Evolutionary conservation across 495 filamentous ascomycete genomes (phyloP), one percentile per base, ranked within the genome.

Genomic region (Penicillium bovifimosum): DNA sequence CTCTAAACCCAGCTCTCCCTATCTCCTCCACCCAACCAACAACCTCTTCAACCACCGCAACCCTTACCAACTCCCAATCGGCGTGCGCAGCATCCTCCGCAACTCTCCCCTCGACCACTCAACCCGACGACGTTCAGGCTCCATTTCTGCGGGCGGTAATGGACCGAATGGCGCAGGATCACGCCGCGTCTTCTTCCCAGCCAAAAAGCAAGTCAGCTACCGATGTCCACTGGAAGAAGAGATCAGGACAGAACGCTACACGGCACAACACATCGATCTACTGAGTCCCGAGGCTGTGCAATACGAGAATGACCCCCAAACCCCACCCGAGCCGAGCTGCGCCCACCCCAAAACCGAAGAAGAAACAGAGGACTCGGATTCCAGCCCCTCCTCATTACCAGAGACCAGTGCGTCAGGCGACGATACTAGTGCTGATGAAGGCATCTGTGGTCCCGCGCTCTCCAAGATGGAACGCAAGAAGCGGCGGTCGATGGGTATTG

Each of bases 21-120:
- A 64, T 28, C 35, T 60, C 65, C 46, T 60, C 50, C 52, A 63
- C 42, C 54, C 60, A 52, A 56, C 52, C 55, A 44, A 53, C 50
- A 62, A 52, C 63, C 24, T 57, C 46, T 42, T 63, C 60, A 51
- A 31, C 49, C 54, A 61, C 60, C 53, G 59, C 69, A 52, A 62
- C 20, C 84, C 86, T 13, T 90, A 90, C 65, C 83, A 79, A 35
- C 79, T 81, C 10, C 81, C 85, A 2, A 75, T 82, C 14, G 78
- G 78, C 6, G 75, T 88, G 6, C 82, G 80, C 54, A 87, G 84
- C 66, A 91, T 91, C 65, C 74, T 91, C 28, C 84, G 86, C 62
- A 91, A 91, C 72, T 88, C 86, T 8, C 86, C 86, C 2, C 55
- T 76, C 20, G 54, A 81, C 24, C 3, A 27, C 69, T 31, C 62